Evolutionary conservation across 139 green algal species (phyloP), one percentile per base, ranked within the genome.

Genomic region (Coelastrella sp.): DNA sequence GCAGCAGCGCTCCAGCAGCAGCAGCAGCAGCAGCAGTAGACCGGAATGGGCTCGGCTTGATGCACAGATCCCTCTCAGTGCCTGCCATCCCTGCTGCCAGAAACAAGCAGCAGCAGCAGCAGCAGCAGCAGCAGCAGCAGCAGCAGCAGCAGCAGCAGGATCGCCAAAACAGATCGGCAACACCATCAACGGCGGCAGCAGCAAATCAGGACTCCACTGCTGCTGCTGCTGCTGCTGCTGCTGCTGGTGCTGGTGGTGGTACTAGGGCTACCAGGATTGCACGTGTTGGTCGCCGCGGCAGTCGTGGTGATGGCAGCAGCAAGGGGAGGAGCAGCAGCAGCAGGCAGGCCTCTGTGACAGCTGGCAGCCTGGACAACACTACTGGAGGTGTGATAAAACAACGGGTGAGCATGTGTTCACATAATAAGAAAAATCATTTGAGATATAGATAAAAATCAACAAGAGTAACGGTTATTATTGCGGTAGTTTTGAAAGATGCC

Each of bases 151-250:
- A 76, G 68, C 68, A 76, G 68, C 19, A 27, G 68, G 68, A 19
- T 49, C 35, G 3, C 35, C 35, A 49, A 49, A 49, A 49, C 35
- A 49, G 35, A 3, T 3, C 35, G 35, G 35, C 35, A 49, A 1
- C 35, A 3, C 15, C 68, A 76, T 15, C 68, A 76, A 19, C 19
- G 24, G 68, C 68, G 8, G 17, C 17, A 76, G 68, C 68, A 76
- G 68, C 3, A 27, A 19, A 19, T 4, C 4, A 76, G 19, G 8
- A 76, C 17, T 10, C 8, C 1, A 10, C 24, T 8, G 68, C 68
- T 27, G 68, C 68, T 27, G 68, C 68, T 76, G 68, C 68, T 76
- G 68, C 63, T 70, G 68, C 68, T 76, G 68, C 68, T 76, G 68
- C 19, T 27, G 19, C 68, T 8, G 68, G 7, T 76, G 68, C 15